phyloP scores from a whole-genome alignment of 106 monocot species.

The Dendrobium chrysotoxum region DNA sequence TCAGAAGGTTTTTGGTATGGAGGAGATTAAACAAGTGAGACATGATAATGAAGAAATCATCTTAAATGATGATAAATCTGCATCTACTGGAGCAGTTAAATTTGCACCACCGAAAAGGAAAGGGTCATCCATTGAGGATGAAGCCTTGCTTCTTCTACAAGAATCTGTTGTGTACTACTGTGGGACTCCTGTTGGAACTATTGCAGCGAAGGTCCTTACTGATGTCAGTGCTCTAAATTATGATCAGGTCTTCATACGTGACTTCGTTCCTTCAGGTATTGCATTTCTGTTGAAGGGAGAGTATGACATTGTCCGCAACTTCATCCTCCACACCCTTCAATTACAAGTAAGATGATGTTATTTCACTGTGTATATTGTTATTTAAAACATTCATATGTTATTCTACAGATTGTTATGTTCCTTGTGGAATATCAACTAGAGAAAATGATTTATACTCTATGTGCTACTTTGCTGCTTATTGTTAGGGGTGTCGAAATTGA shows the following conservation, averaged over 20 bases:
- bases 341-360: conserved; percentile 52
- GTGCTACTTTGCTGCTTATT: background rate
- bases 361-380: background rate
- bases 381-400: too few relatives aligned
- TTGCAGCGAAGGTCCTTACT: conserved; percentile 86
- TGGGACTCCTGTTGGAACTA: conserved; percentile 86
- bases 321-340: conserved; percentile 95
- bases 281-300: conserved; percentile 97
- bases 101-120: conserved; percentile 26
- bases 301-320: conserved; percentile 94
- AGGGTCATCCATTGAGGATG: conserved; percentile 57
- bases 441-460: background rate
- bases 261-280: conserved; percentile 96
- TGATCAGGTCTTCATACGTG: conserved; percentile 97
- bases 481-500: background rate
- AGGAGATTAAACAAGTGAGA: conserved; percentile 20
- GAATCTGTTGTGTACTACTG: conserved; percentile 88
- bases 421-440: background rate
- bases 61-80: conserved; percentile 14
- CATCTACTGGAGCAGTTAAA: conserved; percentile 10
- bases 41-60: conserved; percentile 18
- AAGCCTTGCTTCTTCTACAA: conserved; percentile 71
- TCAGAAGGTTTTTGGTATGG: conserved; percentile 18
- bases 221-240: conserved; percentile 79
- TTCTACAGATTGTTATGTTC: background rate